Conservation (phyloP, 345 rosid genomes). For the Populus davidiana region DNA sequence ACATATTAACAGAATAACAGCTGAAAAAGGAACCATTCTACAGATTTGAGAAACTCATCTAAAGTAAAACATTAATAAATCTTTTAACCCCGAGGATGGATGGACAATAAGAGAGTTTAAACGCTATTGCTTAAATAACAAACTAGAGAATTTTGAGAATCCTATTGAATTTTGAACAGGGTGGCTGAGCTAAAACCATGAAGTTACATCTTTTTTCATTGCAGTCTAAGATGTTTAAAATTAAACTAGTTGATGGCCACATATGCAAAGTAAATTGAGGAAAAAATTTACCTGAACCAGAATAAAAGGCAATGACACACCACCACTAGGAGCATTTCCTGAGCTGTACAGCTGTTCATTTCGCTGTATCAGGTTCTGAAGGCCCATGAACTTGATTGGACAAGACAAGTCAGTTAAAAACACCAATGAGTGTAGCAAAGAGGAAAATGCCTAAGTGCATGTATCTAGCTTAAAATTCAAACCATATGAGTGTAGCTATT, state of each 20-base stretch:
- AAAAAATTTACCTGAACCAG: slow-evolving; percentile 78
- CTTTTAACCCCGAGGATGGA: not conserved
- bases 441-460: slow-evolving; percentile 1
- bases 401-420: slow-evolving; percentile 15
- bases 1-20: not conserved
- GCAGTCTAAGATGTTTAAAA: not conserved
- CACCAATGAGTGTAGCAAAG: slow-evolving; percentile 7
- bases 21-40: not conserved
- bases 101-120: not conserved
- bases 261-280: slow-evolving; percentile 4
- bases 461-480: slow-evolving; percentile 7
- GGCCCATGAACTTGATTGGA: slow-evolving; percentile 65
- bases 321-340: slow-evolving; percentile 78
- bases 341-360: slow-evolving; percentile 78
- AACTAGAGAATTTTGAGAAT: not conserved
- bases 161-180: not conserved
- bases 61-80: not conserved
- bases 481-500: slow-evolving; percentile 14
- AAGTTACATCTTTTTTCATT: not conserved
- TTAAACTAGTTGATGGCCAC: not conserved
- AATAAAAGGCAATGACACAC: slow-evolving; percentile 94
- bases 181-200: not conserved
- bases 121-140: not conserved
- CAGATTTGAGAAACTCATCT: not conserved
- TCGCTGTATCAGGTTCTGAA: slow-evolving; percentile 77